phyloP scores from a whole-genome alignment of 176 grass and related monocot genomes.

The Oryza meyeriana region DNA sequence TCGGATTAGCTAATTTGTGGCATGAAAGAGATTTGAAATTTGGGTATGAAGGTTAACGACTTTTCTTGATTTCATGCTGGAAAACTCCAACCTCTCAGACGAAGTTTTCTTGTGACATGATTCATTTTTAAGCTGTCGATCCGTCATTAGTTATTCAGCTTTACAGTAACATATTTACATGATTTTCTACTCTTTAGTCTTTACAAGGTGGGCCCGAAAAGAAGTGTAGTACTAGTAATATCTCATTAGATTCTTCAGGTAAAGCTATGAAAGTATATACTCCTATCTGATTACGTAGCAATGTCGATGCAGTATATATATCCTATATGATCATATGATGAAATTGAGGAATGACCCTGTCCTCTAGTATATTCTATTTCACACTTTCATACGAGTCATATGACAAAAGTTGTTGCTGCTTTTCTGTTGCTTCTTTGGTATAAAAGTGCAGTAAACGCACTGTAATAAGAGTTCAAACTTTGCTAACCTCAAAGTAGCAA shows the following conservation, averaged over 20 bases:
- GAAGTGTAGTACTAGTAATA: neutral
- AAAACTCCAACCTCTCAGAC: neutral
- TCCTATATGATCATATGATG: neutral
- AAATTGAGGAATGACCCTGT: neutral
- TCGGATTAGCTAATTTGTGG: neutral
- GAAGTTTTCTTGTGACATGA: neutral
- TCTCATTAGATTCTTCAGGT: neutral
- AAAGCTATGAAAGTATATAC: neutral
- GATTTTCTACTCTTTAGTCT: neutral
- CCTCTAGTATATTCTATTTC: neutral
- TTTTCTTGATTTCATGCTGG: conserved; percentile 15
- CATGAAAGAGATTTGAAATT: neutral
- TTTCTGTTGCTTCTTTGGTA: neutral
- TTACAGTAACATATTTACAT: neutral
- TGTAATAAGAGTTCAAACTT: neutral
- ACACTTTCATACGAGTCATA: neutral
- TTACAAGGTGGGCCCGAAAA: neutral
- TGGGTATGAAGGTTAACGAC: neutral
- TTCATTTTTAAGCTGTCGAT: neutral
- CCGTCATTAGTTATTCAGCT: neutral
- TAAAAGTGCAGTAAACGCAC: neutral
- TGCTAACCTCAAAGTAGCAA: neutral
- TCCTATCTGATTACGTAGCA: neutral
- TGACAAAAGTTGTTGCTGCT: neutral
- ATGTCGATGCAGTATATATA: neutral